Percentiles rank a stretch among this genome's conserved stretches.
Conservation (phyloP, 768 basidiomycete genomes). For the Filobasidium wieringae region DNA sequence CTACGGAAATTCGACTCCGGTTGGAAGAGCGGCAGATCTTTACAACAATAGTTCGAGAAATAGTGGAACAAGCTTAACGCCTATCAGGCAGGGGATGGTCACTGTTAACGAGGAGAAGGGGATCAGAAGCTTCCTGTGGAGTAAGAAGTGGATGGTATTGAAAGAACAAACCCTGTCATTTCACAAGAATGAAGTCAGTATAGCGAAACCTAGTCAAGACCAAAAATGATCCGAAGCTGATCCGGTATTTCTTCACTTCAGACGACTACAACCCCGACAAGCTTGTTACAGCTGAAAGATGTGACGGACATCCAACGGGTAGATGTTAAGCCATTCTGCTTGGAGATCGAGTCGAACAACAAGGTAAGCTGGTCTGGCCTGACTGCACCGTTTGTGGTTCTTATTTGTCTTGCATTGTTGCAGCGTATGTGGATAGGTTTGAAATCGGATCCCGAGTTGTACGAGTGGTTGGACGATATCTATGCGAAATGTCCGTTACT, state of each 20-base stretch:
- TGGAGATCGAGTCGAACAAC: slow-evolving; percentile 73
- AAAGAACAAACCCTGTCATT: slow-evolving; percentile 66
- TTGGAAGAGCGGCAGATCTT: background rate
- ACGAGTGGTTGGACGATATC: slow-evolving; percentile 95
- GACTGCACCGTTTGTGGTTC: background rate
- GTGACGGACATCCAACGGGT: slow-evolving; percentile 80
- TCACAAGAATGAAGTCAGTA: slow-evolving; percentile 80
- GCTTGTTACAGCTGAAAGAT: slow-evolving; percentile 56
- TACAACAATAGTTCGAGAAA: background rate
- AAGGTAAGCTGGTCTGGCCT: slow-evolving; percentile 46
- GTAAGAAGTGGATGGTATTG: slow-evolving; percentile 77
- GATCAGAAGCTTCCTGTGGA: slow-evolving; percentile 81
- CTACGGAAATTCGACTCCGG: background rate
- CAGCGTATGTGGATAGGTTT: slow-evolving; percentile 60
- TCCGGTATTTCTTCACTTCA: slow-evolving; percentile 8
- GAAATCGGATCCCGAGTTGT: slow-evolving; percentile 69
- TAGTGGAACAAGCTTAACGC: slow-evolving; percentile 5
- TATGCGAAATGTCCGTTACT: slow-evolving; percentile 82
- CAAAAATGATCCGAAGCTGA: background rate
- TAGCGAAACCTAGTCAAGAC: background rate
- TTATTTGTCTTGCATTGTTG: background rate
- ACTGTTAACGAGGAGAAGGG: slow-evolving; percentile 82
- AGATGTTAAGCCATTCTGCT: slow-evolving; percentile 87
- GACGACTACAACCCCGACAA: slow-evolving; percentile 42
- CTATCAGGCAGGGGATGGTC: slow-evolving; percentile 48